phyloP scores from a whole-genome alignment of 2,329 filamentous ascomycete species.

The Arthrocladium fulminans region DNA sequence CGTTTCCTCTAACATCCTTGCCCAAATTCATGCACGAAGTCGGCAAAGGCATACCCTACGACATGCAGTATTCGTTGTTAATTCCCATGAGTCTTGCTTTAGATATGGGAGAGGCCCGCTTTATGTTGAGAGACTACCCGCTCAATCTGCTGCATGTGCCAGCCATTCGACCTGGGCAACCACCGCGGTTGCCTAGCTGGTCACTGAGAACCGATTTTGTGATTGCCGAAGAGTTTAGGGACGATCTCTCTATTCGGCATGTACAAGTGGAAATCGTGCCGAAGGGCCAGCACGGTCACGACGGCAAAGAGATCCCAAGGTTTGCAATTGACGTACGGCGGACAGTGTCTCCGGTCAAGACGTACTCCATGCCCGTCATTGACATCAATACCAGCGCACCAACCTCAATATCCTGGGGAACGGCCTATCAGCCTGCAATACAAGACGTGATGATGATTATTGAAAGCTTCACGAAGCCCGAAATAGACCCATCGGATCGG shows the following conservation, averaged over 20 bases:
- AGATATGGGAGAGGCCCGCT: slow-evolving; percentile 78
- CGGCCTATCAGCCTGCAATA: slow-evolving; percentile 93
- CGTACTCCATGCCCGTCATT: slow-evolving; percentile 83
- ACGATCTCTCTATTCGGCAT: slow-evolving; percentile 67
- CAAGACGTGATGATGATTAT: slow-evolving; percentile 99
- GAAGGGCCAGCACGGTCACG: slow-evolving; percentile 46
- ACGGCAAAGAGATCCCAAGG: slow-evolving; percentile 50
- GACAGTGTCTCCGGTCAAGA: slow-evolving; percentile 91
- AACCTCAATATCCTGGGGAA: slow-evolving; percentile 92
- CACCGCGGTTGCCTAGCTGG: slow-evolving; percentile 68
- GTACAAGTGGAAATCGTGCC: slow-evolving; percentile 80
- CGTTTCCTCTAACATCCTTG: slow-evolving; percentile 72
- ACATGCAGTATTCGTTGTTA: slow-evolving; percentile 83
- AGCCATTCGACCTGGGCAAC: slow-evolving; percentile 67
- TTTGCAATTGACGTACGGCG: slow-evolving; percentile 81
- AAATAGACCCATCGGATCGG: slow-evolving; percentile 82
- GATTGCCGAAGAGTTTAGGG: slow-evolving; percentile 85
- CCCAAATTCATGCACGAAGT: slow-evolving; percentile 78
- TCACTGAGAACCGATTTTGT: slow-evolving; percentile 87
- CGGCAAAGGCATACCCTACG: slow-evolving; percentile 91
- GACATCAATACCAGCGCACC: slow-evolving; percentile 90
- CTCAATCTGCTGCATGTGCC: slow-evolving; percentile 87
- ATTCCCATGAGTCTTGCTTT: slow-evolving; percentile 84
- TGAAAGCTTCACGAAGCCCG: slow-evolving; percentile 93
- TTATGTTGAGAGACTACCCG: slow-evolving; percentile 88